These are phyloP conservation scores for Epichloe sylvatica DNA, from an alignment of 2,329 filamentous ascomycete genomes.

Conservation along the genomic window DNA sequence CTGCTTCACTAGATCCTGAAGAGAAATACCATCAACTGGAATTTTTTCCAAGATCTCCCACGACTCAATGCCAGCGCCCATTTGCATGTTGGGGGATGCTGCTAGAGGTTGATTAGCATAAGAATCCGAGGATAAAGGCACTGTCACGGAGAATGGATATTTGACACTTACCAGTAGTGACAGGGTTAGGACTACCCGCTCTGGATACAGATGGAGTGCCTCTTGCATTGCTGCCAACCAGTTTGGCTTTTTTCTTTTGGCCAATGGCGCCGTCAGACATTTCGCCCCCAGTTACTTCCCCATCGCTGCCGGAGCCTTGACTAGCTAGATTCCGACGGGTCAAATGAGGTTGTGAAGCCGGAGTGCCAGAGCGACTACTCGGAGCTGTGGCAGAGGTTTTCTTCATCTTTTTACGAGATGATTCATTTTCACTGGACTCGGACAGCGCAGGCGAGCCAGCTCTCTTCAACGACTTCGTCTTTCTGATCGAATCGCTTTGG, in stretches of 20 bases:
- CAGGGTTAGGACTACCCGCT: slow-evolving; percentile 43
- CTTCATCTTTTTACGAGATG: slow-evolving; percentile 63
- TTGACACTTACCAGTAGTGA: slow-evolving; percentile 23
- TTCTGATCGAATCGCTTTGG: slow-evolving; percentile 27
- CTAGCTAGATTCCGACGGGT: slow-evolving; percentile 29
- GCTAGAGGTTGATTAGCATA: slow-evolving; percentile 8
- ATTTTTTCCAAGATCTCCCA: slow-evolving; percentile 42
- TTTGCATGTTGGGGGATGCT: slow-evolving; percentile 23
- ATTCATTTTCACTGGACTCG: slow-evolving; percentile 86
- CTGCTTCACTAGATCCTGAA: slow-evolving; percentile 37
- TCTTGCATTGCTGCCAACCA: slow-evolving; percentile 31
- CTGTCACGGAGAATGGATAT: not conserved
- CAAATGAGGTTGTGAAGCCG: slow-evolving; percentile 28
- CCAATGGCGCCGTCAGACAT: slow-evolving; percentile 42
- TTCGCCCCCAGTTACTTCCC: slow-evolving; percentile 55
- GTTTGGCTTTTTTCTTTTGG: slow-evolving; percentile 42
- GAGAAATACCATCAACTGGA: slow-evolving; percentile 39
- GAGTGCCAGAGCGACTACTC: slow-evolving; percentile 42
- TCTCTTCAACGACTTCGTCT: slow-evolving; percentile 58
- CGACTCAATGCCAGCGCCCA: slow-evolving; percentile 26
- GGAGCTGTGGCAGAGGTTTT: slow-evolving; percentile 39
- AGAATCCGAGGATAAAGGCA: not conserved
- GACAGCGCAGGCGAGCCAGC: slow-evolving; percentile 76
- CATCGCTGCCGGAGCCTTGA: slow-evolving; percentile 54
- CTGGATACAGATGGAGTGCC: slow-evolving; percentile 46